Evolutionary conservation across 305 asterid genomes (phyloP), one percentile per base, ranked within the genome.

Genomic region (Solanum aculeatissimum): DNA sequence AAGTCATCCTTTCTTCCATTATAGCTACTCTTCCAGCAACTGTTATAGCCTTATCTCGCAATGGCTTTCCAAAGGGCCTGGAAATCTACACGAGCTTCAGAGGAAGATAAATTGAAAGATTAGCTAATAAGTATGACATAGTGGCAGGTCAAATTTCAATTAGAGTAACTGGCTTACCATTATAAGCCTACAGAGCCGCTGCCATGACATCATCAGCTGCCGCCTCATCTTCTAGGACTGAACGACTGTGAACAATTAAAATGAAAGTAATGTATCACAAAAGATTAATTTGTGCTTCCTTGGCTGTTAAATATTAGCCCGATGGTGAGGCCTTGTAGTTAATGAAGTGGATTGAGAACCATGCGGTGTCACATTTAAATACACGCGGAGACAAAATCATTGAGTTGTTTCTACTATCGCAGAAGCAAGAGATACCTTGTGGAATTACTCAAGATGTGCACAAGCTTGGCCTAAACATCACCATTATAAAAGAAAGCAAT

Each of bases 11-110:
- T 32, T 92, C 90, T 79, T 53, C 87, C 29, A 86, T 86, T 35
- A 90, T 65, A n/a, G 94, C 84, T 45, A 94, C 97, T 89, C 95
- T 90, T 45, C 86, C 92, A 54, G 99, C 99, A 60, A 94, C 94
- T 18, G 87, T 92, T 82, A 94, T 87, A 29, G 98, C 97, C 89
- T 94, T 92, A 57, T 92, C 97, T 65, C 97, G 90, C 89, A 94
- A 72, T 13, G 91, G 80, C 55, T 84, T 72, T 27, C 79, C 88
- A 62, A 71, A 58, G 32, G 91, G 83, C 13, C 88, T 89, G 32
- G 93, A 57, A 72, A 83, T 83, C 98, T 94, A 91, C 57, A 84
- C 77, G 66, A 19, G 42, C 63, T 70, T 43, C 29, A 27, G 49
- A 51, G 8, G 43, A 60, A 53, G 49, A 35, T 38, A 47, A 38